Base-by-base conservation (phyloP, 108 stramenopile species). In the Phaeodactylum tricornutum region DNA sequence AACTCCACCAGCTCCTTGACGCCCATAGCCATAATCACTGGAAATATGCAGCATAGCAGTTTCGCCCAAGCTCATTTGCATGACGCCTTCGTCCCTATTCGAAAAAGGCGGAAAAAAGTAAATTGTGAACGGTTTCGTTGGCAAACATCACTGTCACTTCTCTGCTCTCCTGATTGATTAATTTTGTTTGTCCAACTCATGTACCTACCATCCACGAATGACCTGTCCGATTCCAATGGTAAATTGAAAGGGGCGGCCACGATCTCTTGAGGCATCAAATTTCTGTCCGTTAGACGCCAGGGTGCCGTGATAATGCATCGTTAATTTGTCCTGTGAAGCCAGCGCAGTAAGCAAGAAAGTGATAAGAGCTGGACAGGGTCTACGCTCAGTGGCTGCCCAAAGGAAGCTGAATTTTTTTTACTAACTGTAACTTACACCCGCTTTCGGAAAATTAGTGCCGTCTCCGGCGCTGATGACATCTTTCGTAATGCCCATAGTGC, bases 1-100 rank as follows among this genome's bases (percentile, higher is more conserved):
- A 5, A 92, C 79, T 17, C 81, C 84, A 4, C 82, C 80, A 0
- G 87, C 87, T 30, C 89, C 89, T 3, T 74, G 52, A 7, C 53
- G 37, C 25, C 95, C 95, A 56, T 96, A 96, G 19, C 81, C 95
- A 53, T 77, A 84, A 53, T 84, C 82, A 36, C 68, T 57, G 1
- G 91, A 67, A 32, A 96, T 91, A 7, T 55, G 33, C 8, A 96
- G 59, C 47, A 62, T 64, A 0, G 87, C 75, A 51, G 82, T 82
- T 62, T 91, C 93, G 8, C 86, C 86, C 21, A 84, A 38, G 32
- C 53, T 57, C 78, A 87, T 75, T 53, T 58, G 29, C 26, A 64
- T 47, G n/a, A 87, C 74, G 26, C 74, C 71, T 38, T 57, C 56
- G 34, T 72, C 69, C n/a, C n/a, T n/a, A n/a, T n/a, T n/a, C n/a